Evolutionary conservation across 352 stramenopile species (phyloP).

Genomic region (Phytophthora pini): DNA sequence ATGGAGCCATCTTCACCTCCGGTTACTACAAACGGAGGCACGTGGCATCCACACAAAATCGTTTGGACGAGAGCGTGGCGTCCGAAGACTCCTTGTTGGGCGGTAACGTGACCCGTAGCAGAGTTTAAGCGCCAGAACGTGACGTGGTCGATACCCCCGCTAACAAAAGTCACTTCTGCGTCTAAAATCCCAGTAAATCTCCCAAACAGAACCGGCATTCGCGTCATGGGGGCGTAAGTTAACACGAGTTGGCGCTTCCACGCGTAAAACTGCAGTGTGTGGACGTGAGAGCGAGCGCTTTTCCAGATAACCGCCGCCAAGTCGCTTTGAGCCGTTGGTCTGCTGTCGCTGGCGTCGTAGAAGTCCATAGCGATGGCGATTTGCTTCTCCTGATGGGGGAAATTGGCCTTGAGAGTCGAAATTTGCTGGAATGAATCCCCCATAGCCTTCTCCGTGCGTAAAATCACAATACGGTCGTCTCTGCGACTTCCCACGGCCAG

Average conservation of each 20-base stretch:
- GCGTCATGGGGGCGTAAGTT: conserved; percentile 53
- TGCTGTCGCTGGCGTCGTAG: conserved; percentile 23
- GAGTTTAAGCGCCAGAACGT: conserved; percentile 68
- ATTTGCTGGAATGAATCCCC: conserved; percentile 41
- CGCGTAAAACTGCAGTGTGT: conserved; percentile 54
- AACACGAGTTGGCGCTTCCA: conserved; percentile 50
- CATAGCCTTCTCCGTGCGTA: conserved; percentile 34
- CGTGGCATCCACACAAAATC: conserved; percentile 45
- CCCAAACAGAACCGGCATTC: conserved; percentile 62
- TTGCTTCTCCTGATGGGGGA: conserved; percentile 5
- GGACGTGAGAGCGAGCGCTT: conserved; percentile 37
- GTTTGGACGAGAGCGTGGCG: conserved; percentile 65
- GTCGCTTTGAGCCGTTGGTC: conserved; percentile 32
- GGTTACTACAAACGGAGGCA: conserved; percentile 59
- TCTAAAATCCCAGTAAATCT: conserved; percentile 41
- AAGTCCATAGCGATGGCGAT: conserved; percentile 42
- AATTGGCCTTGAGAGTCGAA: conserved; percentile 28
- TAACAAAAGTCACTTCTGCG: conserved; percentile 50
- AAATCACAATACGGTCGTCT: conserved; percentile 41
- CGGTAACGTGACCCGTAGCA: conserved; percentile 51
- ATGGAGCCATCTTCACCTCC: conserved; percentile 56
- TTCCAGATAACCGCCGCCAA: conserved; percentile 69
- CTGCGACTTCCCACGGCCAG: conserved; percentile 48
- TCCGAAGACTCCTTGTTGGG: conserved; percentile 72
- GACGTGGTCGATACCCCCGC: conserved; percentile 71